Conservation (phyloP, 495 filamentous ascomycete genomes). For the Hyaloscypha finlandica region DNA sequence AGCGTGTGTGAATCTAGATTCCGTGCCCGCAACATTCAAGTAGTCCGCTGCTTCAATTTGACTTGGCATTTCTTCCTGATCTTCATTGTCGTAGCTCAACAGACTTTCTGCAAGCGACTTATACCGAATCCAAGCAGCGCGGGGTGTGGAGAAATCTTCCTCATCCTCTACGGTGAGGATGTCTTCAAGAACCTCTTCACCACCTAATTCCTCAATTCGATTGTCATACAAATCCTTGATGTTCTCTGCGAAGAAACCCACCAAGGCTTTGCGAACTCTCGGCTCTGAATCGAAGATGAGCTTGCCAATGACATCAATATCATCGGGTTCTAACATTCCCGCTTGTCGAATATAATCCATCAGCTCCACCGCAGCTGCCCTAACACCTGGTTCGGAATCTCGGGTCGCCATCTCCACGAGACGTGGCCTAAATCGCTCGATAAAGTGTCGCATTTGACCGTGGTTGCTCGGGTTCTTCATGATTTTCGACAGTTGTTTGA, state of each 20-base stretch:
- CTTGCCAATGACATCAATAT: conserved; percentile 82
- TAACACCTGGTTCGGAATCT: conserved; percentile 76
- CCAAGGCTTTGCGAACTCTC: conserved; percentile 81
- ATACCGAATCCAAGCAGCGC: conserved; percentile 82
- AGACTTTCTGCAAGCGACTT: conserved; percentile 87
- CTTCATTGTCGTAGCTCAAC: conserved; percentile 69
- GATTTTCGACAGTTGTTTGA: conserved; percentile 78
- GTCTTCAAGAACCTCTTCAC: conserved; percentile 75
- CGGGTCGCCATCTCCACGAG: conserved; percentile 89
- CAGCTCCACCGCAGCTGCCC: conserved; percentile 75
- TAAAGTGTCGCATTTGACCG: conserved; percentile 79
- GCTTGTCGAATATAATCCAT: conserved; percentile 79
- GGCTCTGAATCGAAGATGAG: conserved; percentile 86
- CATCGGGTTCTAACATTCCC: conserved; percentile 84
- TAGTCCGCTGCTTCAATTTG: conserved; percentile 40
- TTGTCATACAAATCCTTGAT: conserved; percentile 79
- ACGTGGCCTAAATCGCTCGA: conserved; percentile 82
- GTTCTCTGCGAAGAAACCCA: conserved; percentile 84
- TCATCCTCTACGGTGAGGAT: conserved; percentile 56
- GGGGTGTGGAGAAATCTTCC: conserved; percentile 73
- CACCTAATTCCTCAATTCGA: conserved; percentile 81
- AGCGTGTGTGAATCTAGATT: conserved; percentile 83
- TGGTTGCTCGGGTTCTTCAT: conserved; percentile 68
- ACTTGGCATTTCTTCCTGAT: conserved; percentile 40
- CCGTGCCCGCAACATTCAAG: conserved; percentile 57